A percentile compares a stretch with the other conserved stretches of the same genome.
Conservation (phyloP, 495 filamentous ascomycete species). For the Aspergillus ostianus region DNA sequence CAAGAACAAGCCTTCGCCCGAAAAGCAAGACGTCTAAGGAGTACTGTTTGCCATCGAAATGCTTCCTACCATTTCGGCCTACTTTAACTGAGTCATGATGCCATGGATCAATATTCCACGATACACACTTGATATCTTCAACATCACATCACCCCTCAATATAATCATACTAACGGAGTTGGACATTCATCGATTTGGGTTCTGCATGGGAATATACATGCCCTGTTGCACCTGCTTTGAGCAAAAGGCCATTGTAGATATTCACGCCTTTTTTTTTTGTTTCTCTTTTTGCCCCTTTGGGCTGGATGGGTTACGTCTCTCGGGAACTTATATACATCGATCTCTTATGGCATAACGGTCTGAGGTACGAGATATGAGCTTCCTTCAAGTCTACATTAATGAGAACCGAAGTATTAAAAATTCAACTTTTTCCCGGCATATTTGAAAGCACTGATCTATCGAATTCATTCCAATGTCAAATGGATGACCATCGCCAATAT, state of each 20-base stretch:
- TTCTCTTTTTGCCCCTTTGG: too few relatives aligned
- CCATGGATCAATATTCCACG: neutral
- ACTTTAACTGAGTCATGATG: neutral
- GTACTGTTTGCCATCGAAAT: neutral
- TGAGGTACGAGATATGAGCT: too few relatives aligned
- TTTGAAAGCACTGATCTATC: neutral
- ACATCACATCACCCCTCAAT: neutral
- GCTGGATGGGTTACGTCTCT: too few relatives aligned
- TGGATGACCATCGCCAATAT: slow-evolving; percentile 4
- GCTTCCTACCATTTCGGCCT: neutral
- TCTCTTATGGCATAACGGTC: too few relatives aligned
- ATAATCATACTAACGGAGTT: neutral
- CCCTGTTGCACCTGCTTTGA: neutral
- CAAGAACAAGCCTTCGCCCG: slow-evolving; percentile 13
- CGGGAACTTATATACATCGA: too few relatives aligned
- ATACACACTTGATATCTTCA: too few relatives aligned
- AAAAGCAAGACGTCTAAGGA: slow-evolving; percentile 23
- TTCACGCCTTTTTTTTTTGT: neutral
- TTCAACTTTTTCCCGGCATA: neutral
- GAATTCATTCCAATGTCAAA: too few relatives aligned
- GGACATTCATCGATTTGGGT: neutral
- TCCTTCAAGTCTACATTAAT: neutral
- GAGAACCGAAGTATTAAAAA: neutral
- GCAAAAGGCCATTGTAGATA: neutral
- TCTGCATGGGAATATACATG: neutral